These are phyloP conservation scores for Coemansia sp. DNA, from an alignment of 192 early-diverging fungal species.

Conservation along the genomic window DNA sequence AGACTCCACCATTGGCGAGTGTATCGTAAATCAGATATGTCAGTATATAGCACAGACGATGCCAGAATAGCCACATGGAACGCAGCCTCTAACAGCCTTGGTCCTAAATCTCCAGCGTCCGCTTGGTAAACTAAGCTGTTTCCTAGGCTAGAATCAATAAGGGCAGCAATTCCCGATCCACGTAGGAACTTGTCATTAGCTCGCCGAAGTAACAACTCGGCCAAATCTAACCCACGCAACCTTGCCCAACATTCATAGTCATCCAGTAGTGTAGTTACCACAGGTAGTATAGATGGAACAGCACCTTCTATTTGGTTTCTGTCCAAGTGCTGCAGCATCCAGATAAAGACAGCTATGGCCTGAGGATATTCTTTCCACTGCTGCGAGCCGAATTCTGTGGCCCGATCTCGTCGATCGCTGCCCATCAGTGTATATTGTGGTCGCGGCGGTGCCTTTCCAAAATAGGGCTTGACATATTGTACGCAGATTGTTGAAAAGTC, in stretches of 20 bases:
- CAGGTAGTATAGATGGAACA: slow-evolving; percentile 34
- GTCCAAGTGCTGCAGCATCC: slow-evolving; percentile 19
- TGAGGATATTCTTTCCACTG: slow-evolving; percentile 27
- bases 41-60: slow-evolving; percentile 8
- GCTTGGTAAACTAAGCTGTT: slow-evolving; percentile 23
- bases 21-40: slow-evolving; percentile 6
- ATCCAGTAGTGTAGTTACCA: slow-evolving; percentile 32
- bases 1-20: slow-evolving; percentile 29
- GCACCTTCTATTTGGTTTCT: slow-evolving; percentile 5
- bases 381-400: neutral
- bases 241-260: slow-evolving; percentile 29
- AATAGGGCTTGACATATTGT: slow-evolving; percentile 30
- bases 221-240: slow-evolving; percentile 24
- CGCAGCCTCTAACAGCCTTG: slow-evolving; percentile 15
- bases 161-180: slow-evolving; percentile 31
- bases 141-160: slow-evolving; percentile 24
- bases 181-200: slow-evolving; percentile 20
- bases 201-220: slow-evolving; percentile 8
- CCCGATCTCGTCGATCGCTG: slow-evolving; percentile 1
- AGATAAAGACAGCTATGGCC: slow-evolving; percentile 30
- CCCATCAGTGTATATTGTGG: slow-evolving; percentile 11
- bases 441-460: slow-evolving; percentile 8
- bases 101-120: slow-evolving; percentile 9
- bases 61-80: slow-evolving; percentile 16
- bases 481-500: slow-evolving; percentile 17